These are phyloP conservation scores for maize (Zea mays) DNA, from an alignment of 176 grass and related monocot genomes.

Conservation along the genomic window Zm-B73-REFERENCE-NAM-5.0 NC_050104.1:30851001-30851500, in stretches of 20 bases:
- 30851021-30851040: slow-evolving; percentile 41
- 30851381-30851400: not conserved
- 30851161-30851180: not conserved
- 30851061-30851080: slow-evolving; percentile 30
- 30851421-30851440: slow-evolving; percentile 10
- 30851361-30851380: slow-evolving; percentile 19
- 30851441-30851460: not conserved
- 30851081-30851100: slow-evolving; percentile 18
- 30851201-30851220: not conserved
- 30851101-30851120: slow-evolving; percentile 30
- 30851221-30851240: slow-evolving; percentile 14
- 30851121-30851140: slow-evolving; percentile 15
- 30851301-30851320: slow-evolving; percentile 25
- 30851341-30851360: slow-evolving; percentile 17
- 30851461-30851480: not conserved
- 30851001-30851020: slow-evolving; percentile 10
- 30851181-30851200: slow-evolving; percentile 16
- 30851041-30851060: slow-evolving; percentile 41
- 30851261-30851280: slow-evolving; percentile 40
- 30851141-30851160: slow-evolving; percentile 12
- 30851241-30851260: slow-evolving; percentile 17
- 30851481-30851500: not conserved
- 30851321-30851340: slow-evolving; percentile 13
- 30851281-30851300: slow-evolving; percentile 24
- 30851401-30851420: not conserved